These are phyloP conservation scores for Pythium sukuiense DNA, from an alignment of 352 stramenopile species.

Conservation along the genomic window DNA sequence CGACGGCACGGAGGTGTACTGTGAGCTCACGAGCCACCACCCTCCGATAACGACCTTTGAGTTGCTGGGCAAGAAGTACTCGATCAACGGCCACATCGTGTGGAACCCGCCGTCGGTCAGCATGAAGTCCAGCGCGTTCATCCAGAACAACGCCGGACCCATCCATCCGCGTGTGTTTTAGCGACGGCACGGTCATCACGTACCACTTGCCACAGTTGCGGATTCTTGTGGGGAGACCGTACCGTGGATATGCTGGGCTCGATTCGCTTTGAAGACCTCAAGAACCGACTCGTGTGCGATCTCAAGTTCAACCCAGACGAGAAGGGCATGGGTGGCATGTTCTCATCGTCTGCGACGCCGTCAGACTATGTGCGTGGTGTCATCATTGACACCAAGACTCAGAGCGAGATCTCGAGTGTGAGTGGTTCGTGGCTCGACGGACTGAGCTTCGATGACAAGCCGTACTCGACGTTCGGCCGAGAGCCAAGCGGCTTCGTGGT, in stretches of 20 bases:
- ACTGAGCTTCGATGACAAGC: conserved; percentile 61
- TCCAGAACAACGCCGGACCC: conserved; percentile 76
- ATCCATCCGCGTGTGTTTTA: conserved; percentile 60
- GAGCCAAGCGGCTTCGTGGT: conserved; percentile 63
- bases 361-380: conserved; percentile 67
- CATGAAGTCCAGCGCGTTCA: conserved; percentile 83
- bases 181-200: conserved; percentile 62
- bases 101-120: conserved; percentile 70
- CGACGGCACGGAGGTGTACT: conserved; percentile 76
- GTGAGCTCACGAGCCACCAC: conserved; percentile 85
- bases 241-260: conserved; percentile 72
- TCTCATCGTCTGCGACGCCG: conserved; percentile 71
- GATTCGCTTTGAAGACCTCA: conserved; percentile 76
- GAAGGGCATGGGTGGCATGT: conserved; percentile 87
- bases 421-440: conserved; percentile 79
- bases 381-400: conserved; percentile 62
- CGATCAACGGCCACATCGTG: conserved; percentile 65
- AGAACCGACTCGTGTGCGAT: conserved; percentile 66
- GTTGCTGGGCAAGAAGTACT: conserved; percentile 74
- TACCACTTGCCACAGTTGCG: conserved; percentile 74
- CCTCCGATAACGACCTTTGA: conserved; percentile 85
- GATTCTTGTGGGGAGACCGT: conserved; percentile 79
- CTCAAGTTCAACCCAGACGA: conserved; percentile 81
- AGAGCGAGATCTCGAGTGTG: conserved; percentile 65
- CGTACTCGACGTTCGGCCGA: conserved; percentile 70